Conservation (phyloP, 345 rosid species). For the Ricinus communis region DNA sequence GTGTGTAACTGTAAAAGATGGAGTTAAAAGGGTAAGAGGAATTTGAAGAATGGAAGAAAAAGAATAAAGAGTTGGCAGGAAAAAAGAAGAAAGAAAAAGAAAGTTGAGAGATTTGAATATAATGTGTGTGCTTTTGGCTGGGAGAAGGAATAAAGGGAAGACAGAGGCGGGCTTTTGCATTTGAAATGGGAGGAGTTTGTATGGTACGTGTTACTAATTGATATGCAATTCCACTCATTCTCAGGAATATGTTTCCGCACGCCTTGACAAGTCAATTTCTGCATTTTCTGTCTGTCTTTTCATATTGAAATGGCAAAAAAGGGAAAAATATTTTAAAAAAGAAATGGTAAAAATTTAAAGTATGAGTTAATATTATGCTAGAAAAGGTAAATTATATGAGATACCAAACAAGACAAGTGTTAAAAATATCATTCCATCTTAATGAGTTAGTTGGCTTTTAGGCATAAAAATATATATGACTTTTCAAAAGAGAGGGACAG, state of each 20-base stretch:
- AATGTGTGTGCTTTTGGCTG: constrained; percentile 8
- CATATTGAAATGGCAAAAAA: not conserved
- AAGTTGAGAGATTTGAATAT: constrained; percentile 19
- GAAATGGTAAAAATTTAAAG: too few species aligned
- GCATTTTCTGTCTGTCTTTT: too few species aligned
- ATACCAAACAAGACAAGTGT: too few species aligned
- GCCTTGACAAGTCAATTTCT: constrained; percentile 58
- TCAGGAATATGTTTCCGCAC: constrained; percentile 39
- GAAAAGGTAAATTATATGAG: too few species aligned
- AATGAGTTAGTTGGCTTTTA: too few species aligned
- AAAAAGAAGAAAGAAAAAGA: not conserved
- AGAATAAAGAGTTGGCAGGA: not conserved
- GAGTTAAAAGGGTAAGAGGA: constrained; percentile 2
- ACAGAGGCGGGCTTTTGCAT: constrained; percentile 54
- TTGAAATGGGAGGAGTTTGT: constrained; percentile 46
- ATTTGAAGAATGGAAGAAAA: constrained; percentile 16
- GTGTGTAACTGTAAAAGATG: not conserved
- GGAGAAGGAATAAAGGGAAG: not conserved
- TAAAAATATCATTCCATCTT: too few species aligned
- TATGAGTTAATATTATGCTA: too few species aligned
- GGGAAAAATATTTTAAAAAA: too few species aligned
- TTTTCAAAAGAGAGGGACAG: too few species aligned
- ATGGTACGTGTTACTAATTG: constrained; percentile 13
- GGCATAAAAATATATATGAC: too few species aligned
- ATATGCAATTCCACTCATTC: too few species aligned